Base-by-base conservation (phyloP, 2,329 filamentous ascomycete species). In the Xylariaceae sp. region DNA sequence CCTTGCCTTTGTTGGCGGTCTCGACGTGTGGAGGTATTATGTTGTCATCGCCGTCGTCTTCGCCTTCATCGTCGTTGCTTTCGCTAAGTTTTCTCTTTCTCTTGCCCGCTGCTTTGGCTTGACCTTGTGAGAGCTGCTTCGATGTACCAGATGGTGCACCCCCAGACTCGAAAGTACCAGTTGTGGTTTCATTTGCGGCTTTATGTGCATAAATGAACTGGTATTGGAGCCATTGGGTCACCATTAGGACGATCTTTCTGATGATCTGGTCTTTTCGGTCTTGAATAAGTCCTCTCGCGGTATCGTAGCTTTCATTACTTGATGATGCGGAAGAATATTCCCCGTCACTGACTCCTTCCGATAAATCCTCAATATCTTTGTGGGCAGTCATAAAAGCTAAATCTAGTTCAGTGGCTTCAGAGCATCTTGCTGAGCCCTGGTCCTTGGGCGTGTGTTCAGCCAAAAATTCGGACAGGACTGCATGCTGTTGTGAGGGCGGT, bases 51-150 rank as follows among this genome's bases (percentile, higher is more conserved):
- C 44, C 34, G n/a, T 16, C 36, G 14, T 45, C 41, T 1, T 23
- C 24, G 6, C n/a, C 24, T 12, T n/a, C n/a, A 12, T 39, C 31
- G 3, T 31, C 5, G 26, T 39, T 21, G 12, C 2, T 29, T 16
- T 43, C 34, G n/a, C 26, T 12, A 17, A 19, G 14, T 14, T 44
- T 59, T 44, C 56, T 47, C 33, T 59, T 59, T 2, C 17, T 12
- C 14, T n/a, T n/a, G 19, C 5, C n/a, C 5, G 21, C 12, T 36
- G 37, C n/a, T n/a, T n/a, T n/a, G 8, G 9, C 19, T 26, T 39
- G 45, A 37, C 24, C 11, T 26, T 26, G 37, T 24, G 33, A 29
- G 14, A 6, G 4, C 4, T 47, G 40, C 2, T 6, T 17, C 3
- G 16, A 23, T 43, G 3, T 16, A 12, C 12, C 16, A 26, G 33